Conservation (phyloP, 139 green algal genomes). For the Marvania coccoides region DNA sequence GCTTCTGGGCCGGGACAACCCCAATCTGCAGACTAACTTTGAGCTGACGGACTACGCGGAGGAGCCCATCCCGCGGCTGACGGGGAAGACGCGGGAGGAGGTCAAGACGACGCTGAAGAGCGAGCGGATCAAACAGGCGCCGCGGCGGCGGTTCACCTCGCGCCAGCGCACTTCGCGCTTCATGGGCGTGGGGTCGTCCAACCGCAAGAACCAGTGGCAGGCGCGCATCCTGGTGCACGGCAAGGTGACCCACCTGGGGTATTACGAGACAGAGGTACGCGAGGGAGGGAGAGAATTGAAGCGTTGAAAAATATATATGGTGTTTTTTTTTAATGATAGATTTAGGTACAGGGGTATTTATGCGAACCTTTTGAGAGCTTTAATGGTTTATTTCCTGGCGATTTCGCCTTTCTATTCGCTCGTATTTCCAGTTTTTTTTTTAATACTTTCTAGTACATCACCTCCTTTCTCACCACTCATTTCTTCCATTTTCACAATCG, state of each 20-base stretch:
- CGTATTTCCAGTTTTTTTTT: no score
- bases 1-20: conserved; percentile 47
- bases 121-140: conserved; percentile 58
- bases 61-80: conserved; percentile 31
- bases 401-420: no score
- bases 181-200: conserved; percentile 63
- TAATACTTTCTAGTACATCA: no score
- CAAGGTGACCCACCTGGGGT: conserved; percentile 64
- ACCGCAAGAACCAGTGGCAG: conserved; percentile 76
- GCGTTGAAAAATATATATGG: no score
- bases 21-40: conserved; percentile 42
- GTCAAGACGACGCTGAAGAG: conserved; percentile 65
- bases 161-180: conserved; percentile 52
- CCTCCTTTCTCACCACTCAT: no score
- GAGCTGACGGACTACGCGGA: conserved; percentile 20
- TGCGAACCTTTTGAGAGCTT: no score
- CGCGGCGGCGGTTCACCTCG: conserved; percentile 38
- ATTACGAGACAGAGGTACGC: conserved; percentile 64
- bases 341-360: no score
- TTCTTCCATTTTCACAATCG: no score
- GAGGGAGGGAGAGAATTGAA: no score
- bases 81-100: conserved; percentile 59
- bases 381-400: no score
- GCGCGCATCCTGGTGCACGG: conserved; percentile 69
- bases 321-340: no score